These are phyloP conservation scores for Mayamaea pseudoterrestris DNA, from an alignment of 108 stramenopile genomes.

Conservation along the genomic window DNA sequence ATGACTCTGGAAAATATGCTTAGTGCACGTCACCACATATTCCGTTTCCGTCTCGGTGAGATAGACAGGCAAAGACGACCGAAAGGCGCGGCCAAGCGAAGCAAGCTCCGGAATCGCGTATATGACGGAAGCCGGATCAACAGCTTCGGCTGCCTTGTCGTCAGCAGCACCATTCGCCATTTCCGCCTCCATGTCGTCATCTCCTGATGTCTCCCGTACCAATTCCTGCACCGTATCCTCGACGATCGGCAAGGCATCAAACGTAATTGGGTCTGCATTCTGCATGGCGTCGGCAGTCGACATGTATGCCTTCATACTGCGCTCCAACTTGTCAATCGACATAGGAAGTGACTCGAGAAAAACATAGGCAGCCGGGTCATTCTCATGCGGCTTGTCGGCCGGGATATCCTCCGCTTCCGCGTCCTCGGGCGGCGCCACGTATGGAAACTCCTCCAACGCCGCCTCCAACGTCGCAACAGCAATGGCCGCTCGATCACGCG, in stretches of 20 bases:
- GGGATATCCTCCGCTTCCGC: conserved; percentile 34
- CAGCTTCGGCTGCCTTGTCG: conserved; percentile 32
- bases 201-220: conserved; percentile 10
- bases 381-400: conserved; percentile 35
- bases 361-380: conserved; percentile 47
- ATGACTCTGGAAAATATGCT: conserved; percentile 82
- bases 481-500: conserved; percentile 82
- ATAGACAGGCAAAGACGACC: conserved; percentile 41
- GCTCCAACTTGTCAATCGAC: conserved; percentile 68
- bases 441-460: conserved; percentile 47
- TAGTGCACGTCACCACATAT: conserved; percentile 79
- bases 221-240: conserved; percentile 50
- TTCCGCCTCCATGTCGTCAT: conserved; percentile 1
- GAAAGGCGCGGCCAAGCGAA: conserved; percentile 69
- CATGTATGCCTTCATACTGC: conserved; percentile 68
- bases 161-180: conserved; percentile 1
- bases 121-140: conserved; percentile 63
- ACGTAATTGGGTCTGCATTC: conserved; percentile 41
- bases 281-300: conserved; percentile 43
- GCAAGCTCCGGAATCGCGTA: conserved; percentile 83
- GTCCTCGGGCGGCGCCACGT: conserved; percentile 47
- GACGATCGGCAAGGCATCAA: conserved; percentile 62
- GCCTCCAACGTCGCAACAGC: conserved; percentile 56
- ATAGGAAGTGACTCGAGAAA: conserved; percentile 75
- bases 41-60: conserved; percentile 85